A percentile compares a stretch with the other conserved stretches of the same genome.
These are phyloP conservation scores for Amyloporia xantha DNA, from an alignment of 768 basidiomycete genomes.

Conservation along the genomic window DNA sequence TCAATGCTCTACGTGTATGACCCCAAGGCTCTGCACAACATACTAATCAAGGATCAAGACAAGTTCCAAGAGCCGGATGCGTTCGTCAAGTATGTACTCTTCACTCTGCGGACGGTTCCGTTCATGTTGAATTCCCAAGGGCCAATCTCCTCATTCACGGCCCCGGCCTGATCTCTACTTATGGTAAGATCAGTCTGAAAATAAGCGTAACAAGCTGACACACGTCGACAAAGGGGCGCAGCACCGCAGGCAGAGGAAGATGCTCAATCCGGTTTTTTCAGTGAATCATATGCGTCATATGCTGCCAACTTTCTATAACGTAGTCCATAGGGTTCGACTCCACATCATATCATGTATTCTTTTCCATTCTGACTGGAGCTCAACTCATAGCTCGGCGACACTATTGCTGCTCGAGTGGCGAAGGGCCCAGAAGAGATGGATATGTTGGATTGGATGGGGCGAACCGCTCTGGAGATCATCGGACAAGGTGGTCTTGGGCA, in stretches of 20 bases:
- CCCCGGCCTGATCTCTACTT: constrained; percentile 12
- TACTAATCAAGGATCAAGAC: constrained; percentile 15
- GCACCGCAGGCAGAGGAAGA: constrained; percentile 17
- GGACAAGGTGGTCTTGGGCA: constrained; percentile 41
- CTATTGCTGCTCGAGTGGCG: constrained; percentile 3
- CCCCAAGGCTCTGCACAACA: constrained; percentile 13
- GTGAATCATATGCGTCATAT: constrained; percentile 15
- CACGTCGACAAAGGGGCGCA: constrained; percentile 12
- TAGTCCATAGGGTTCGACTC: constrained; percentile 11
- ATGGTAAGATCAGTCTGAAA: constrained; percentile 1
- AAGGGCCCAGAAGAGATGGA: constrained; percentile 11
- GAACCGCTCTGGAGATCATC: constrained; percentile 30
- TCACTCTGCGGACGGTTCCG: too few relatives aligned
- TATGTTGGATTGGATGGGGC: constrained; percentile 22
- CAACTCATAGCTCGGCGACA: constrained; percentile 9
- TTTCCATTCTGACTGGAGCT: not conserved
- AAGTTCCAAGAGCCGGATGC: constrained; percentile 6
- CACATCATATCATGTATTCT: not conserved
- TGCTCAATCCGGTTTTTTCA: constrained; percentile 20
- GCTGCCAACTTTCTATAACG: constrained; percentile 16
- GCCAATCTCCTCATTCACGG: not conserved
- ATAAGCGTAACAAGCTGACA: not conserved
- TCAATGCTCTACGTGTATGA: constrained; percentile 27
- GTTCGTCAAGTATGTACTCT: constrained; percentile 6
- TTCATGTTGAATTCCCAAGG: not conserved